Conservation (phyloP, 2,329 filamentous ascomycete species). For the Beauveria sp. region DNA sequence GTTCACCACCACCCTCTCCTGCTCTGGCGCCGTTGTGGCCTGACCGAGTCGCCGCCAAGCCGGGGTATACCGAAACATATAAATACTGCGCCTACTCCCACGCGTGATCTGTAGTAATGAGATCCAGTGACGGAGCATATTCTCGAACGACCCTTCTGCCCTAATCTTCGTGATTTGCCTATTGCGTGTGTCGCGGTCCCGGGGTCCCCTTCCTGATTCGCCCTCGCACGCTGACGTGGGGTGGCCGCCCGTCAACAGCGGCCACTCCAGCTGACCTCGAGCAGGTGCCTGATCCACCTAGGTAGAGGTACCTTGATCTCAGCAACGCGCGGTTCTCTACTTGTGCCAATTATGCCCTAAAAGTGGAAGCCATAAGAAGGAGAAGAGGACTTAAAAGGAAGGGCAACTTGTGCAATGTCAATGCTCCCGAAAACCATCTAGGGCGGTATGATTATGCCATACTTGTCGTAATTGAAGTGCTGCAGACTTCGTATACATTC, state of each 20-base stretch:
- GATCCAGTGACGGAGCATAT: neutral
- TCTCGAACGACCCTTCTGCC: neutral
- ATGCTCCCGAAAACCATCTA: no score
- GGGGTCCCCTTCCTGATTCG: no score
- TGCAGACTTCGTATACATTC: conserved; percentile 26
- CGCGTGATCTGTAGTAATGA: neutral
- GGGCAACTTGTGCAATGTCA: no score
- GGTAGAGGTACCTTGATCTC: no score
- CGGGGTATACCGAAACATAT: neutral
- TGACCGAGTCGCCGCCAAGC: conserved; percentile 2
- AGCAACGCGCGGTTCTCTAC: no score
- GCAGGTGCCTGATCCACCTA: no score
- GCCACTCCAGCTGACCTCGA: no score
- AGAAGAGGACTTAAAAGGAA: no score
- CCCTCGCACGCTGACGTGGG: no score
- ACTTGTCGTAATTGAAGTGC: conserved; percentile 29
- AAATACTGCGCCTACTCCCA: neutral
- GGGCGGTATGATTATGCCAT: conserved; percentile 13
- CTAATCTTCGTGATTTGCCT: neutral
- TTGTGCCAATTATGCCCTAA: no score
- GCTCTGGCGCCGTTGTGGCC: conserved; percentile 7
- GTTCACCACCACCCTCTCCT: neutral
- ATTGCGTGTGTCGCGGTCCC: neutral
- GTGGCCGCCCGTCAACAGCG: no score
- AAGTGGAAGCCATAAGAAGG: no score